Percentiles rank a stretch among this genome's conserved stretches.
Conservation (phyloP, 2,329 filamentous ascomycete species). For the Aspergillus fructus region DNA sequence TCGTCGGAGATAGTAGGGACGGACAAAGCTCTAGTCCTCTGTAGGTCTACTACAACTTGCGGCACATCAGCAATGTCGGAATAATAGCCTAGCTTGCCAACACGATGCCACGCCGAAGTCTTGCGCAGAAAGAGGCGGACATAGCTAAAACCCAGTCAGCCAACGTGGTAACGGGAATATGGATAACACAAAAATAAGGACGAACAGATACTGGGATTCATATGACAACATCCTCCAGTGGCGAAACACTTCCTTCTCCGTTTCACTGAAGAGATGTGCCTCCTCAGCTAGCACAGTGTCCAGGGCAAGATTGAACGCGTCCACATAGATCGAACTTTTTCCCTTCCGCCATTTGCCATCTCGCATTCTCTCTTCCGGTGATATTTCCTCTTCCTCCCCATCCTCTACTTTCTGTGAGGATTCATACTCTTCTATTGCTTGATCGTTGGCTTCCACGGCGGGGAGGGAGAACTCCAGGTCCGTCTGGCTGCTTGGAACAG, state of each 20-base stretch:
- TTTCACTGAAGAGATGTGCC: slow-evolving; percentile 77
- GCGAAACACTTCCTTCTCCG: slow-evolving; percentile 73
- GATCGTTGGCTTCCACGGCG: slow-evolving; percentile 62
- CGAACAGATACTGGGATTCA: slow-evolving; percentile 86
- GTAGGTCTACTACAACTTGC: slow-evolving; percentile 64
- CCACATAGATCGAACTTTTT: slow-evolving; percentile 89
- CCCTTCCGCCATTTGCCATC: slow-evolving; percentile 69
- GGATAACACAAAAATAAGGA: slow-evolving; percentile 7
- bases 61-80: slow-evolving; percentile 76
- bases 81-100: slow-evolving; percentile 74
- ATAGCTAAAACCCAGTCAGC: slow-evolving; percentile 57
- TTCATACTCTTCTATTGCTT: slow-evolving; percentile 80
- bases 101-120: slow-evolving; percentile 85
- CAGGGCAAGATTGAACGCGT: slow-evolving; percentile 91
- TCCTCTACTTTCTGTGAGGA: slow-evolving; percentile 60
- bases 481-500: slow-evolving; percentile 50
- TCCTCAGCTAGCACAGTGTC: slow-evolving; percentile 89
- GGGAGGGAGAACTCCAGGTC: slow-evolving; percentile 73
- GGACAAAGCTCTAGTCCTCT: slow-evolving; percentile 59
- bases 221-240: slow-evolving; percentile 74
- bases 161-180: not conserved
- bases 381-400: slow-evolving; percentile 15
- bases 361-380: slow-evolving; percentile 52
- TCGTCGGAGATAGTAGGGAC: slow-evolving; percentile 24
- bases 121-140: slow-evolving; percentile 92